Evolutionary conservation across 2,329 filamentous ascomycete species (phyloP).

Genomic region (Diaporthe humulicola): DNA sequence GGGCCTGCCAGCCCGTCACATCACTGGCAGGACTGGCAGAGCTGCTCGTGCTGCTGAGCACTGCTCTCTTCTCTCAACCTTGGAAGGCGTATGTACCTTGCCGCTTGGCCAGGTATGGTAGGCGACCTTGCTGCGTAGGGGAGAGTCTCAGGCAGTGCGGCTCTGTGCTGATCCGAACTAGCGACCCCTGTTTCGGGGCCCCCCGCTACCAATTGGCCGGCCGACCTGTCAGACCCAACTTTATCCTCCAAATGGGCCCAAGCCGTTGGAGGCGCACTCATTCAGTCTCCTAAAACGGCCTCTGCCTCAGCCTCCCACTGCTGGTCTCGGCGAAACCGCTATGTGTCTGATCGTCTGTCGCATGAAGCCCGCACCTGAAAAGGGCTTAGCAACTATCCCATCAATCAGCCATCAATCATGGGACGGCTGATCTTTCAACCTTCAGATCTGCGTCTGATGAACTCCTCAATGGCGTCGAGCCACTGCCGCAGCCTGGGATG

Average conservation of each 20-base stretch:
- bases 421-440: constrained; percentile 24
- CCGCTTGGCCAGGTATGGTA: background rate
- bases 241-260: constrained; percentile 24
- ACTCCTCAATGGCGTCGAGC: constrained; percentile 27
- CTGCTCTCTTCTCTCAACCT: background rate
- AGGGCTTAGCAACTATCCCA: constrained; percentile 3
- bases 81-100: background rate
- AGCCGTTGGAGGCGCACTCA: constrained; percentile 32
- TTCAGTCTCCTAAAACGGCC: constrained; percentile 33
- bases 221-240: constrained; percentile 33
- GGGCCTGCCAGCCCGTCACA: background rate
- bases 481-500: constrained; percentile 21
- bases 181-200: constrained; percentile 14
- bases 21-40: background rate
- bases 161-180: constrained; percentile 33
- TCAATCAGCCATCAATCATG: constrained; percentile 26
- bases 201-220: constrained; percentile 17
- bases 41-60: background rate
- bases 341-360: constrained; percentile 36
- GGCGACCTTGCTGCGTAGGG: constrained; percentile 17
- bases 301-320: constrained; percentile 36
- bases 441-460: constrained; percentile 24
- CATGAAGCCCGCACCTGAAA: constrained; percentile 29
- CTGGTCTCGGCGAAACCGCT: constrained; percentile 31
- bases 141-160: constrained; percentile 31